Conservation (phyloP, 1,284 basidiomycete species). For the Ganoderma meredithae region DNA sequence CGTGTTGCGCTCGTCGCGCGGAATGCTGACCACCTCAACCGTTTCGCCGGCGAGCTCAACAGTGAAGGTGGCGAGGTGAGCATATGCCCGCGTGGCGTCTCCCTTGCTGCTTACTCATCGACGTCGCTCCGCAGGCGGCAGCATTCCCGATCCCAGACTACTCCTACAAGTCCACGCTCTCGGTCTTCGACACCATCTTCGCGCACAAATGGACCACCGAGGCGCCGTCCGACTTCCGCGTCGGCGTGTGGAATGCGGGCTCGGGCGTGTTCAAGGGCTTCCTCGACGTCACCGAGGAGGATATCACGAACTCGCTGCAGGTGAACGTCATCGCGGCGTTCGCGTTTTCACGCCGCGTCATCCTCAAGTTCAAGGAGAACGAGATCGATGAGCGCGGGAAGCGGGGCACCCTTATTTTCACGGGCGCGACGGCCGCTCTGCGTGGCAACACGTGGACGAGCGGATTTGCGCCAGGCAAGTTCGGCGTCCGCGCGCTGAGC, state of each 20-base stretch:
- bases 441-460: conserved; percentile 72
- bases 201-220: conserved; percentile 49
- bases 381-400: conserved; percentile 51
- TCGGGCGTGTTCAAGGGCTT: conserved; percentile 68
- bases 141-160: conserved; percentile 68
- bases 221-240: conserved; percentile 57
- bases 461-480: conserved; percentile 73
- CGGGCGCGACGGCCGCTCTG: conserved; percentile 74
- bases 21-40: conserved; percentile 58
- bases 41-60: conserved; percentile 62
- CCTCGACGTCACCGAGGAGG: conserved; percentile 66
- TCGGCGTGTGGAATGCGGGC: conserved; percentile 72
- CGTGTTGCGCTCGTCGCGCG: conserved; percentile 73
- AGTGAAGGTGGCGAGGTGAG: conserved; percentile 63
- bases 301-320: conserved; percentile 56
- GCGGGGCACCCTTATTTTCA: conserved; percentile 76
- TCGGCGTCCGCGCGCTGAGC: conserved; percentile 67
- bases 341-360: conserved; percentile 69
- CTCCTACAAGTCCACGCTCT: conserved; percentile 54
- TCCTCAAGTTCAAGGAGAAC: conserved; percentile 69
- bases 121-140: conserved; percentile 51
- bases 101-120: neutral
- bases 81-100: neutral
- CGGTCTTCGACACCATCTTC: conserved; percentile 62
- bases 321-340: conserved; percentile 68